Evolutionary conservation across 768 basidiomycete species (phyloP).

Genomic region (Leccinum barrowsii): DNA sequence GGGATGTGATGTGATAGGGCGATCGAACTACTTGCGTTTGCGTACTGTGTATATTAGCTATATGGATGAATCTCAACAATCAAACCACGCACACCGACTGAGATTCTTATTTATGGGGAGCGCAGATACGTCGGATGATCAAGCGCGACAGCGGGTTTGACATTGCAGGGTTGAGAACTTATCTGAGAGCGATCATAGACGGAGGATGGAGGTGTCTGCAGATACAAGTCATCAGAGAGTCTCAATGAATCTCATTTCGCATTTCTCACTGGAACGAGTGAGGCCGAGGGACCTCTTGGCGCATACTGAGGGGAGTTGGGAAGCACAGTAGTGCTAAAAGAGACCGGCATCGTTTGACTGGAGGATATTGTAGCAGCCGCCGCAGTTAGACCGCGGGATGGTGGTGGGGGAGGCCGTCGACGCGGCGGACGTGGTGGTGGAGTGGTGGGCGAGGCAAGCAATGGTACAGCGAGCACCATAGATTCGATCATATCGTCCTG

Average conservation of each 20-base stretch:
- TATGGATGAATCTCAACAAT: neutral
- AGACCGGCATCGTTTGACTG: neutral
- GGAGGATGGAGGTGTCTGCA: neutral
- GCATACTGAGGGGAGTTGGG: conserved; percentile 28
- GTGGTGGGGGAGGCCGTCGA: conserved; percentile 18
- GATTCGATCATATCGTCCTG: conserved; percentile 17
- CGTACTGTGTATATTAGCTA: conserved; percentile 3
- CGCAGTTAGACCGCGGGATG: neutral
- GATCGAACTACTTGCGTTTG: neutral
- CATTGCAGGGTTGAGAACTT: neutral
- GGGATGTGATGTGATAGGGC: neutral
- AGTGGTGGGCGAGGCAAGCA: neutral
- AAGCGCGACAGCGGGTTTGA: neutral
- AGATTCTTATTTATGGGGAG: neutral
- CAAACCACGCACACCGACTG: conserved; percentile 5
- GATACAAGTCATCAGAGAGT: neutral
- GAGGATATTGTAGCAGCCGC: neutral
- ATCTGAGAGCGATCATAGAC: neutral
- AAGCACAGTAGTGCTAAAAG: neutral
- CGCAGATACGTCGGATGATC: neutral
- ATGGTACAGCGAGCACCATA: neutral
- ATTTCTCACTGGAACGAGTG: conserved; percentile 1
- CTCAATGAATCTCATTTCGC: neutral
- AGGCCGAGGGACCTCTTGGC: conserved; percentile 16
- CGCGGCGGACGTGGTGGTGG: conserved; percentile 16